Evolutionary conservation across 805 yeast genomes (phyloP).

Genomic region (Metschnikowia arizonensis): DNA sequence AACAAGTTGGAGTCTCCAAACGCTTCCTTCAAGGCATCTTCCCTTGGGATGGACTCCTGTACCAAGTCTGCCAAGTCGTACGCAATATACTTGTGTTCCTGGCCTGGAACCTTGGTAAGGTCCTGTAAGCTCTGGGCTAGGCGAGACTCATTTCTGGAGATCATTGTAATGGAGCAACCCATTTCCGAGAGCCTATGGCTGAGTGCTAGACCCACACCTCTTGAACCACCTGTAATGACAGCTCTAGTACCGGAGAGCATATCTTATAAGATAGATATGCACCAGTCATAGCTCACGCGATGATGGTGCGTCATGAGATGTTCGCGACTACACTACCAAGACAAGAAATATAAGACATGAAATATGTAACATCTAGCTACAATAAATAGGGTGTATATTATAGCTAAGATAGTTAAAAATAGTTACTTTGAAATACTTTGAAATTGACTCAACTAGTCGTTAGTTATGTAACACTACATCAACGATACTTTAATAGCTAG

Average conservation of each 20-base stretch:
- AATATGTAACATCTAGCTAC: no score
- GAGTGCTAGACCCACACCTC: conserved; percentile 61
- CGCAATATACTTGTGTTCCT: conserved; percentile 28
- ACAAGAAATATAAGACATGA: no score
- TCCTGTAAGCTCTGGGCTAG: conserved; percentile 22
- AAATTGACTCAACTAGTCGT: no score
- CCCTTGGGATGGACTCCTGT: conserved; percentile 13
- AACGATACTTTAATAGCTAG: no score
- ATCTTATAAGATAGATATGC: no score
- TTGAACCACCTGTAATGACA: conserved; percentile 64
- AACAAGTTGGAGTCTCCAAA: conserved; percentile 42
- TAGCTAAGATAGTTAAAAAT: no score
- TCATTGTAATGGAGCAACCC: conserved; percentile 51
- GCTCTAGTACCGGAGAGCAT: conserved; percentile 37
- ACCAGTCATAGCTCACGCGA: no score
- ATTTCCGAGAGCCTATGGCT: conserved; percentile 45
- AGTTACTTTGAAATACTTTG: no score
- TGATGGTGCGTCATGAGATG: no score
- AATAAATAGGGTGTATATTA: no score
- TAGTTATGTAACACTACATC: no score
- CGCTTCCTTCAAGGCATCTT: conserved; percentile 13
- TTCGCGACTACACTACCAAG: no score
- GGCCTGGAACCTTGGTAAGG: conserved; percentile 12
- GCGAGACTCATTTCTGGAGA: conserved; percentile 43
- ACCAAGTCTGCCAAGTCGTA: conserved; percentile 28